Conservation (phyloP, 768 basidiomycete species). For the Auriscalpium orientale region DNA sequence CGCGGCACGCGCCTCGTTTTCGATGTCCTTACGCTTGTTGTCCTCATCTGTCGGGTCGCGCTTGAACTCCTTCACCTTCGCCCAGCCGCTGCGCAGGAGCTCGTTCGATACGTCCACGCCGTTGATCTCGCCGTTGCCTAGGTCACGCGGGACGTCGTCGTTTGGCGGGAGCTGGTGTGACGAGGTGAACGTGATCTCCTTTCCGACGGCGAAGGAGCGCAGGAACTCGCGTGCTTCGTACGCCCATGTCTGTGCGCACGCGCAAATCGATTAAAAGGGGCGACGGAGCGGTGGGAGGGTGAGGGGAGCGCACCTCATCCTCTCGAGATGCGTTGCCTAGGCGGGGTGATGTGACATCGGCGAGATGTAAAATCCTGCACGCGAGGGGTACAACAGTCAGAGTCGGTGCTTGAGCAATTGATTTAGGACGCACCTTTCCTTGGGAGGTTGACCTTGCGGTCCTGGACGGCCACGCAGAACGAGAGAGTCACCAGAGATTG, state of each 20-base stretch:
- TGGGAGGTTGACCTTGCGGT: slow-evolving; percentile 79
- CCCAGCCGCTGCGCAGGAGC: slow-evolving; percentile 88
- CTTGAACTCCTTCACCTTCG: slow-evolving; percentile 81
- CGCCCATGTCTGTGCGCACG: slow-evolving; percentile 62
- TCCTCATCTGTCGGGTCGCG: slow-evolving; percentile 80
- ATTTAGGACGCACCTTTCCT: slow-evolving; percentile 63
- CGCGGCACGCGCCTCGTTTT: slow-evolving; percentile 66
- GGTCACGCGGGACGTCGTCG: slow-evolving; percentile 68
- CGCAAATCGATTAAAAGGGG: not conserved
- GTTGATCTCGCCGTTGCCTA: slow-evolving; percentile 67
- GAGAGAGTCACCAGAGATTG: slow-evolving; percentile 85
- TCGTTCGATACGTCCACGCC: slow-evolving; percentile 69
- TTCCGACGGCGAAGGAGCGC: slow-evolving; percentile 78
- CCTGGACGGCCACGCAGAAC: slow-evolving; percentile 72
- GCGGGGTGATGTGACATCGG: slow-evolving; percentile 78
- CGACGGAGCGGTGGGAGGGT: not conserved
- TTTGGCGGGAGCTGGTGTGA: slow-evolving; percentile 66
- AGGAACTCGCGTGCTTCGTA: slow-evolving; percentile 92
- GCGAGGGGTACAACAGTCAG: slow-evolving; percentile 1
- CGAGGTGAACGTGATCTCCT: slow-evolving; percentile 79
- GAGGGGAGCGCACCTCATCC: slow-evolving; percentile 60
- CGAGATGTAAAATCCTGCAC: slow-evolving; percentile 77
- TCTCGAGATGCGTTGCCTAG: slow-evolving; percentile 76
- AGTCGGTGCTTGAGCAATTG: not conserved
- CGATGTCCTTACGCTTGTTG: slow-evolving; percentile 59